Evolutionary conservation across 2,329 filamentous ascomycete genomes (phyloP), one percentile per base, ranked within the genome.

Genomic region (Paramyrothecium sp.): DNA sequence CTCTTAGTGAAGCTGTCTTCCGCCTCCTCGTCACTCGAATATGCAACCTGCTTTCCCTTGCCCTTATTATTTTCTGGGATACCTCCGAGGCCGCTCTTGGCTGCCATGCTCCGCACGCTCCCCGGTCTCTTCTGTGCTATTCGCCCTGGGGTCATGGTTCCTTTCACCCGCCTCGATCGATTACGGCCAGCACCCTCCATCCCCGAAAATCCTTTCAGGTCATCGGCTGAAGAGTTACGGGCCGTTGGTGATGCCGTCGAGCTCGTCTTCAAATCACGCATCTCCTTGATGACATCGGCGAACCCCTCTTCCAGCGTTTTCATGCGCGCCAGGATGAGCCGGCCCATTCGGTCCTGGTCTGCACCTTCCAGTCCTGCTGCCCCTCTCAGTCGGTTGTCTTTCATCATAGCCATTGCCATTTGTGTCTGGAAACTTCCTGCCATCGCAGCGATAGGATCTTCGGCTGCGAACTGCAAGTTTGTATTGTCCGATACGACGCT

Each of bases 291-390:
- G n/a, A 96, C 88, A 58, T 97, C 91, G 2, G 89, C 84, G 71
- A 98, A 94, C 16, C 92, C 89, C 73, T 96, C 92, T 71, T 98
- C 93, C 2, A 98, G 81, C 8, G 89, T 94, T 71, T 95, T 95
- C 92, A 97, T 97, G 34, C 92, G 82, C 10, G 92, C 91, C 50
- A 97, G 78, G 73, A 97, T 89, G 50, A 97, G 82, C 56, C 91
- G 85, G 63, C 88, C 87, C 83, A 93, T 89, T 46, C 90, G 84
- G 67, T 91, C 89, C 22, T 71, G 84, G 80, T 79, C 77, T 55
- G 69, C 73, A 3, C 70, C 58, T 51, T 78, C 74, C 33, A 64
- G 63, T 44, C 70, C 71, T 33, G 70, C 75, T 33, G 70, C 69
- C 19, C 70, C 74, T 65, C 82, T 83, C 54, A 87, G 73, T 20